Evolutionary conservation across 257 asterid species (phyloP).

Genomic region (Petunia secreta): DNA sequence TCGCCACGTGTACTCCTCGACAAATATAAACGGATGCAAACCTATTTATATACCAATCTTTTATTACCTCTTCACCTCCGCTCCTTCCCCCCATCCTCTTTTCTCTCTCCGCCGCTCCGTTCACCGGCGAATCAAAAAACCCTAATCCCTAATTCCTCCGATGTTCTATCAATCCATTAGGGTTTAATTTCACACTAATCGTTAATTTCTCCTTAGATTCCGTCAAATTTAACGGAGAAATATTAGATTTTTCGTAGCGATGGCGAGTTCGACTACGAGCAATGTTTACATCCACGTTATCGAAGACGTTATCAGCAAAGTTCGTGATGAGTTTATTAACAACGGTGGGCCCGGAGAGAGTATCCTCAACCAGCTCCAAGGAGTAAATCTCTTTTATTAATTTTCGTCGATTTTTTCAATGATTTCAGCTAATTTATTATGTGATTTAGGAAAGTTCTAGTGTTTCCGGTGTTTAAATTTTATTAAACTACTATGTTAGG

Average conservation of each 20-base stretch:
- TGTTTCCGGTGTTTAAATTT: neutral
- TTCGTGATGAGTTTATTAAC: constrained; percentile 73
- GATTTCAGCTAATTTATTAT: neutral
- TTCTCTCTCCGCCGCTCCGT: constrained; percentile 21
- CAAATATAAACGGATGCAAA: constrained; percentile 51
- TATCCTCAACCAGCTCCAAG: constrained; percentile 89
- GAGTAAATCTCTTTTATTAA: constrained; percentile 48
- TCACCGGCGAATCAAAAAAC: constrained; percentile 28
- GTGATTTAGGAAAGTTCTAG: constrained; percentile 5
- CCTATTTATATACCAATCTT: constrained; percentile 54
- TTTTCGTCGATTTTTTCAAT: neutral
- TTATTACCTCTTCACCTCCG: constrained; percentile 46
- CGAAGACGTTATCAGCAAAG: constrained; percentile 91
- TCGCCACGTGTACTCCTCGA: constrained; percentile 40
- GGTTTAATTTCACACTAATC: neutral
- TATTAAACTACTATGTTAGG: constrained; percentile 4
- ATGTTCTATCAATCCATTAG: neutral
- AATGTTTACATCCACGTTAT: constrained; percentile 78
- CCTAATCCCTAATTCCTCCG: constrained; percentile 29
- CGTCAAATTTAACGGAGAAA: constrained; percentile 21
- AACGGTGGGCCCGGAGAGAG: constrained; percentile 89
- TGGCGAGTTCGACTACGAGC: constrained; percentile 84
- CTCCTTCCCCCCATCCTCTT: constrained; percentile 10
- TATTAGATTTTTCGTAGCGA: constrained; percentile 28
- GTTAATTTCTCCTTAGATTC: constrained; percentile 12